Evolutionary conservation across 768 basidiomycete species (phyloP).

Genomic region (Xerocomellus dryophilus): DNA sequence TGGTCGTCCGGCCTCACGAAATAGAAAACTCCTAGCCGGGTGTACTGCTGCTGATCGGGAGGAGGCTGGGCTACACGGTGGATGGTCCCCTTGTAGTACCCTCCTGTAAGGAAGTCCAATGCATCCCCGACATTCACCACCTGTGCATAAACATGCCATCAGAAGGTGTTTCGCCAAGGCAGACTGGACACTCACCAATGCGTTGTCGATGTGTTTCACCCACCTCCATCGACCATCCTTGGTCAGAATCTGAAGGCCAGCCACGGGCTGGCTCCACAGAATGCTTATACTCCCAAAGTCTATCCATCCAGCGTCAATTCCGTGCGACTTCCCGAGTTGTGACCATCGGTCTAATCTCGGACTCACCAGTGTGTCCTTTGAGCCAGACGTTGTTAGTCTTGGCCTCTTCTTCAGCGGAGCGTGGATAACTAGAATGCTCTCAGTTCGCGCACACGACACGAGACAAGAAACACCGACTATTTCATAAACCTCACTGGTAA

Average conservation of each 20-base stretch:
- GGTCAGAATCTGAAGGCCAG: constrained; percentile 54
- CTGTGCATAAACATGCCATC: constrained; percentile 29
- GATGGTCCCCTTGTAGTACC: constrained; percentile 57
- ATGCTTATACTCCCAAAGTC: constrained; percentile 57
- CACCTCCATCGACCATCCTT: constrained; percentile 54
- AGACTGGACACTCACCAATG: constrained; percentile 38
- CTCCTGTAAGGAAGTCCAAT: constrained; percentile 58
- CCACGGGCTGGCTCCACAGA: constrained; percentile 59
- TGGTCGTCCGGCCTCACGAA: constrained; percentile 53
- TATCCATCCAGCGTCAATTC: constrained; percentile 6
- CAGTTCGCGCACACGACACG: background rate
- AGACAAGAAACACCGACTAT: constrained; percentile 41
- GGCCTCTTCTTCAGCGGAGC: constrained; percentile 46
- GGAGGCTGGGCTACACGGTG: constrained; percentile 65
- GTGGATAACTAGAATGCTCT: constrained; percentile 42
- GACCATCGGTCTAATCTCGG: no score
- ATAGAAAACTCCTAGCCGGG: constrained; percentile 58
- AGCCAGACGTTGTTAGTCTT: constrained; percentile 58
- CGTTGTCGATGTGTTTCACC: constrained; percentile 59
- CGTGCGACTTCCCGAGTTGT: no score
- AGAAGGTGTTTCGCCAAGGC: background rate
- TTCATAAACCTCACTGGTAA: constrained; percentile 60
- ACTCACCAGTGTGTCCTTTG: constrained; percentile 55
- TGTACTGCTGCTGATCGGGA: constrained; percentile 45
- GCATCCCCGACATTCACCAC: constrained; percentile 60